Evolutionary conservation across 139 green algal genomes (phyloP).

Genomic region (Pseudopediastrum boryanum): DNA sequence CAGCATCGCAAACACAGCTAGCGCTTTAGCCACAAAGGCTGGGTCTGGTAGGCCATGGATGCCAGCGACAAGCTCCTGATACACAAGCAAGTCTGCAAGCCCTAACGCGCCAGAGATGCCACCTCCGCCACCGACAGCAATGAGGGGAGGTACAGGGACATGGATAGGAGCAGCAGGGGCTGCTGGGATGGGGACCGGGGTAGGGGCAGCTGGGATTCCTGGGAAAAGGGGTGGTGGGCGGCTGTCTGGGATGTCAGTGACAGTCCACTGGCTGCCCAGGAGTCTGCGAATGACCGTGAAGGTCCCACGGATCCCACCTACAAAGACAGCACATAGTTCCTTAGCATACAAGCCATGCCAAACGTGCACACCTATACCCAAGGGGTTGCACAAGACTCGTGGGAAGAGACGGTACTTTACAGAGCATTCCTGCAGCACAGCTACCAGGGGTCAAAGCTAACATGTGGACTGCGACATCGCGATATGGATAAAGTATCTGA

Average conservation of each 20-base stretch:
- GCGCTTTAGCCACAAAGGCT: conserved; percentile 1
- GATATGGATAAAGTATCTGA: no score
- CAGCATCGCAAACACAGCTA: conserved; percentile 20
- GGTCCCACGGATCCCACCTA: conserved; percentile 27
- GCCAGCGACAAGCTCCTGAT: conserved; percentile 24
- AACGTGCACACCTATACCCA: no score
- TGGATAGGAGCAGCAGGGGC: neutral
- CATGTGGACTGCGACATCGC: no score
- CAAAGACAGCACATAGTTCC: neutral
- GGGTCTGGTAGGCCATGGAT: conserved; percentile 20
- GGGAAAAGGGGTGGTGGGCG: conserved; percentile 7
- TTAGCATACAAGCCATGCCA: no score
- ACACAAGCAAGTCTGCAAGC: conserved; percentile 25
- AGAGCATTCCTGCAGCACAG: no score
- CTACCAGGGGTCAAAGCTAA: no score
- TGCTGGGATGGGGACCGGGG: neutral
- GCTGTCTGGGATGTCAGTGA: conserved; percentile 21
- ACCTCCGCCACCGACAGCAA: neutral
- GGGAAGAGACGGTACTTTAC: no score
- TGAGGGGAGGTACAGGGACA: neutral
- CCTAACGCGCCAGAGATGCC: conserved; percentile 1
- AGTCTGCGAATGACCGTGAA: conserved; percentile 21
- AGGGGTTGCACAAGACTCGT: no score
- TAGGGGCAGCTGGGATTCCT: neutral
- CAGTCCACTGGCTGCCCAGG: conserved; percentile 22